Base-by-base conservation (phyloP, 768 basidiomycete genomes). In the Collybiopsis luxurians region DNA sequence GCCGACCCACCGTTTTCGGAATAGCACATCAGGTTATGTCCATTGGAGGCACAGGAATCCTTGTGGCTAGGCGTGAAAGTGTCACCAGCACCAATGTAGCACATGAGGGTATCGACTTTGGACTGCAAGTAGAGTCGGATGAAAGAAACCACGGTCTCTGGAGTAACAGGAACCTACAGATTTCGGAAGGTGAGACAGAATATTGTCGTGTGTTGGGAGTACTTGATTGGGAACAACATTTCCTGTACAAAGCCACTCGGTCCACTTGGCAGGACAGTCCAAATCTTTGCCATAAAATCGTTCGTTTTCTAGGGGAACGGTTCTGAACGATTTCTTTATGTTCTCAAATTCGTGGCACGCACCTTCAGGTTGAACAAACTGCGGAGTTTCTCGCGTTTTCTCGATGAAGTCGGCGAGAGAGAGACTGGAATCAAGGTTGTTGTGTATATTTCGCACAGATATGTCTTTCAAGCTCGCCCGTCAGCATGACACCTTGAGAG, bases 1-100 rank as follows among this genome's bases (percentile, higher is more conserved):
- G 90, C 86, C 1, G 85, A 87, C 0, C 86, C 90, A 39, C 71
- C 77, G 23, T 83, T 71, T 65, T 90, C 88, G 0, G 91, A 82
- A 66, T 88, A 87, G 63, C 86, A 87, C 91, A 94, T 93, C 21
- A 94, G 72, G 65, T 94, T 94, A 54, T 93, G 91, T 10, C 92
- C 91, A 5, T 87, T 86, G 3, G 90, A 92, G 1, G 82, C 90
- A 63, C 91, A 94, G 0, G 87, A 78, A 69, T 94, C 91, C 66
- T 92, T 93, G 66, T 94, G 92, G 56, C 83, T 87, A 1, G 91
- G 86, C 0, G 92, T 94, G 67, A 83, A 92, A 0, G 92, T 93
- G 59, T 90, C 91, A 0, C 87, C 89, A 55, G 87, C 75, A 6
- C 92, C 92, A 5, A 92, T 69, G 63, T 94, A 94, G 64, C 88